Evolutionary conservation across 148 eudicot genomes (phyloP).

Genomic region (Spergularia marina): DNA sequence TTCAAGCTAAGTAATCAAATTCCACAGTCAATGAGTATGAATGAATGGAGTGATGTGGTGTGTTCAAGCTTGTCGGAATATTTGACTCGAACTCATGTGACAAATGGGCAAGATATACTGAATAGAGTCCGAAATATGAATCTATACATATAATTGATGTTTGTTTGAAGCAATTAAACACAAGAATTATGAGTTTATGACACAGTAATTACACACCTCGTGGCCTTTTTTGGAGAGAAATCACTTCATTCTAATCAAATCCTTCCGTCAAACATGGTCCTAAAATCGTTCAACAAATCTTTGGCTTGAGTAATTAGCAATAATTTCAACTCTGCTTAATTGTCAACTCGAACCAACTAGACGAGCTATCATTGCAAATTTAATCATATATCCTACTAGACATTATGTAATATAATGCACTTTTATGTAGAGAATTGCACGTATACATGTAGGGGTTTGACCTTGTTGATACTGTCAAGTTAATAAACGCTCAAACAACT

Average conservation of each 20-base stretch:
- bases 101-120: conserved; percentile 5
- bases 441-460: no score
- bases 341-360: no score
- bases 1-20: not conserved
- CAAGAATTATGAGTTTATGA: not conserved
- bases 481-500: no score
- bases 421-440: no score
- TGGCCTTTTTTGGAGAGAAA: not conserved
- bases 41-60: not conserved
- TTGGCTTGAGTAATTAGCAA: not conserved
- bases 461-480: no score
- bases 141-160: not conserved
- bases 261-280: conserved; percentile 27
- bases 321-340: not conserved
- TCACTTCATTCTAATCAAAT: not conserved
- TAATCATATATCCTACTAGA: no score
- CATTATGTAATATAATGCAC: no score
- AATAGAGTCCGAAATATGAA: conserved; percentile 14
- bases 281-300: conserved; percentile 24
- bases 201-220: conserved; percentile 2
- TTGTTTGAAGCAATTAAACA: conserved; percentile 3
- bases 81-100: conserved; percentile 13
- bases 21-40: not conserved
- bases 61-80: not conserved
- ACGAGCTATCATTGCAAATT: no score